These are phyloP conservation scores for Daldinia concentrica DNA, from an alignment of 495 filamentous ascomycete species.

Conservation along the genomic window DNA sequence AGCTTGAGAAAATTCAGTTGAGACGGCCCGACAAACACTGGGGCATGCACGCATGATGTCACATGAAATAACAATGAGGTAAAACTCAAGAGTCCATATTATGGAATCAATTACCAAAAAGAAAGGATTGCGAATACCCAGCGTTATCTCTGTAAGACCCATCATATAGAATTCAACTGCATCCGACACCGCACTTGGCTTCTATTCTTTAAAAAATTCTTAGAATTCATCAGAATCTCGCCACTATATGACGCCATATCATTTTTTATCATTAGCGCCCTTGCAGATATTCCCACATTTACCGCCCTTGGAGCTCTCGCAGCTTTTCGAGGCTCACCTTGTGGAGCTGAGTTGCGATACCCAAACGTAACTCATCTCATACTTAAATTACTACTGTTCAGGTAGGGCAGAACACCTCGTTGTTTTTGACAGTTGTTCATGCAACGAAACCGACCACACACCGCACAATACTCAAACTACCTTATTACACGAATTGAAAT, in stretches of 20 bases:
- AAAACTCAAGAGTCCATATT: neutral
- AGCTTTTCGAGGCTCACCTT: neutral
- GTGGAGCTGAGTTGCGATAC: neutral
- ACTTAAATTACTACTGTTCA: neutral
- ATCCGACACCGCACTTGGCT: neutral
- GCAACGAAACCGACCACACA: neutral
- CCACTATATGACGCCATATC: conserved; percentile 8
- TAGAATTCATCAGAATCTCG: neutral
- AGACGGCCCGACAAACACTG: conserved; percentile 1
- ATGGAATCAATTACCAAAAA: neutral
- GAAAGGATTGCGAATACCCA: neutral
- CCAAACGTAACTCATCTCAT: neutral
- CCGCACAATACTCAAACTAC: neutral
- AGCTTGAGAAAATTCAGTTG: neutral
- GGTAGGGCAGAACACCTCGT: neutral
- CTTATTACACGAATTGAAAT: neutral
- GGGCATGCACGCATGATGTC: conserved; percentile 2
- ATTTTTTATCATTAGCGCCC: neutral
- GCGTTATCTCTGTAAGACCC: neutral
- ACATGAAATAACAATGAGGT: neutral
- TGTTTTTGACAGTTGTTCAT: conserved; percentile 2
- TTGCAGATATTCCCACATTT: conserved; percentile 3
- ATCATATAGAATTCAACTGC: conserved; percentile 3
- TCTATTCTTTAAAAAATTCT: neutral
- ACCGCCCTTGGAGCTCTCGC: neutral